phyloP scores from a whole-genome alignment of 768 basidiomycete genomes.

The Calocera viscosa region DNA sequence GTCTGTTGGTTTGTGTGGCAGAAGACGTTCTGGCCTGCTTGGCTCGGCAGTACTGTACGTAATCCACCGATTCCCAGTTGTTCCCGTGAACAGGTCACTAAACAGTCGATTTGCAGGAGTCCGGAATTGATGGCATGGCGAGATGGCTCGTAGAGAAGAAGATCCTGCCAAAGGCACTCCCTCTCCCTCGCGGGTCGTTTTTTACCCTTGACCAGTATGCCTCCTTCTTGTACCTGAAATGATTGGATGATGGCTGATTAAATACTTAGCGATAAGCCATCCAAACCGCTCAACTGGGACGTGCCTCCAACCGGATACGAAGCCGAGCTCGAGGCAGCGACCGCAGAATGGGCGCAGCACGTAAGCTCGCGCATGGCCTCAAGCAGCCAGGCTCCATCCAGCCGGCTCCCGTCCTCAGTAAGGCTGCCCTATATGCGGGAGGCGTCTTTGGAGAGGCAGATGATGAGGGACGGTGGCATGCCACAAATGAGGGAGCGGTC shows the following conservation, averaged over 20 bases:
- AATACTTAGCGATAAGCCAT: neutral
- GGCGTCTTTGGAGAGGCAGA: neutral
- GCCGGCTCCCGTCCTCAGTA: neutral
- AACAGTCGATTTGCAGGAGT: too few species aligned
- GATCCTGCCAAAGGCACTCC: neutral
- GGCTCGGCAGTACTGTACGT: neutral
- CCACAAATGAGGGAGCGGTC: neutral
- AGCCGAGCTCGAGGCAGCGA: neutral
- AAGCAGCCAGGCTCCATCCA: neutral
- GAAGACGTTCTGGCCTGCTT: neutral
- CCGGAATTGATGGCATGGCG: neutral
- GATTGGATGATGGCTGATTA: neutral
- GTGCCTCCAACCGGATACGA: neutral
- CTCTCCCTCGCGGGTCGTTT: neutral
- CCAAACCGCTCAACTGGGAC: neutral
- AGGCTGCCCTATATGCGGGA: neutral
- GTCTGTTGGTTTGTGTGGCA: neutral
- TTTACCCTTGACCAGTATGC: neutral
- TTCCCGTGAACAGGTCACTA: too few species aligned
- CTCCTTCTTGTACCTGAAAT: neutral
- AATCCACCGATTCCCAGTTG: too few species aligned
- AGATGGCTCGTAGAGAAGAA: neutral
- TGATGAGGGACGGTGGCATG: neutral
- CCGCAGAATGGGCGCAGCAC: neutral
- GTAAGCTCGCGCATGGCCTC: conserved; percentile 5